These are phyloP conservation scores for Kazachstania sp. DNA, from an alignment of 1,139 yeast genomes.

Conservation along the genomic window DNA sequence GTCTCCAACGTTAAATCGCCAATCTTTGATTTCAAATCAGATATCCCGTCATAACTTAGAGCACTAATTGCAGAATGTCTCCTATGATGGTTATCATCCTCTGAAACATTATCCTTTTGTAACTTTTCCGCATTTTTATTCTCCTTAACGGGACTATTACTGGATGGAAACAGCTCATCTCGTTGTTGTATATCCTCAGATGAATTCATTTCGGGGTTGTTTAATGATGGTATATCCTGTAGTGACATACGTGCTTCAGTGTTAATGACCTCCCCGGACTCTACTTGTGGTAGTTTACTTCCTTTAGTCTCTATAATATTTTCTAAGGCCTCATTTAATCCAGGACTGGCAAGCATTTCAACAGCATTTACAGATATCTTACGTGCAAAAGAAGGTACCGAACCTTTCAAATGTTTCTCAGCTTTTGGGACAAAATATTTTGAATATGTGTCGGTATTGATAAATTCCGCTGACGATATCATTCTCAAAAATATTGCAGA, in stretches of 20 bases:
- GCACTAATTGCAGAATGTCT: constrained; percentile 19
- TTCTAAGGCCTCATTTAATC: constrained; percentile 17
- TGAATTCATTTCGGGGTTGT: neutral
- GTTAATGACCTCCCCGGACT: neutral
- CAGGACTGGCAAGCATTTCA: constrained; percentile 15
- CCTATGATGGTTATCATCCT: neutral
- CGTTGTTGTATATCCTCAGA: neutral
- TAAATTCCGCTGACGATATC: constrained; percentile 19
- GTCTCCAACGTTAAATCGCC: constrained; percentile 32
- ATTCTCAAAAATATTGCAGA: constrained; percentile 42
- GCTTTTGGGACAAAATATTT: constrained; percentile 5
- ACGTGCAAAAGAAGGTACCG: neutral
- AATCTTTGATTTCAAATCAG: constrained; percentile 59
- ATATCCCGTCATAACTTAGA: constrained; percentile 32
- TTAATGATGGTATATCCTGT: neutral
- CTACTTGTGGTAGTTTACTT: constrained; percentile 1
- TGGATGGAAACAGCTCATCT: neutral
- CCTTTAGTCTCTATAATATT: constrained; percentile 13
- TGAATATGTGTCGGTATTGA: constrained; percentile 12
- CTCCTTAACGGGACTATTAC: neutral
- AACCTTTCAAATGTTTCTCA: neutral
- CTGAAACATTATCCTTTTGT: neutral
- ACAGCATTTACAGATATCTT: constrained; percentile 7
- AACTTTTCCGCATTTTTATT: neutral
- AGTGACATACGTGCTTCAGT: neutral